Evolutionary conservation across 2,329 filamentous ascomycete genomes (phyloP).

Genomic region (Thermoascus crustaceus): DNA sequence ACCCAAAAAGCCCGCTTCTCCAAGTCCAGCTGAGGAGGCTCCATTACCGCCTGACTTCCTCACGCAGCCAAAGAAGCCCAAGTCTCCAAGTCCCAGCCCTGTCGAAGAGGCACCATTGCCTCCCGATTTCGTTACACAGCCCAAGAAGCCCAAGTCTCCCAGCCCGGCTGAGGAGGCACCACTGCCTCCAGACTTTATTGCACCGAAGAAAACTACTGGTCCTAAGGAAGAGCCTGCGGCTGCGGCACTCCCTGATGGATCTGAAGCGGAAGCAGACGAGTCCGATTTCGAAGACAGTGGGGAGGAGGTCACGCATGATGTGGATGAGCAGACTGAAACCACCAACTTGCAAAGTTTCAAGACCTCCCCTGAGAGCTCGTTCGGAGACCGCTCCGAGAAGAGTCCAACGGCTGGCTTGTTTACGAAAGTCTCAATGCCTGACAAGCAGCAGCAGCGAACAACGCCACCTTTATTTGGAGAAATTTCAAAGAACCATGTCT

Average conservation of each 20-base stretch:
- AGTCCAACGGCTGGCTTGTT: constrained; percentile 35
- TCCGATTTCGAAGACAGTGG: constrained; percentile 40
- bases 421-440: constrained; percentile 26
- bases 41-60: constrained; percentile 15
- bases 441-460: constrained; percentile 17
- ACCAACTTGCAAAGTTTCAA: constrained; percentile 28
- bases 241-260: constrained; percentile 26
- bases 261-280: constrained; percentile 27
- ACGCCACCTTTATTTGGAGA: constrained; percentile 38
- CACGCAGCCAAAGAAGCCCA: constrained; percentile 10
- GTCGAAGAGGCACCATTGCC: constrained; percentile 18
- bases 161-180: constrained; percentile 12
- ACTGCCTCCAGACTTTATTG: constrained; percentile 24
- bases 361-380: constrained; percentile 38
- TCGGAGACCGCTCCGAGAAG: constrained; percentile 29
- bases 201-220: too few relatives aligned
- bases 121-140: constrained; percentile 14
- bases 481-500: constrained; percentile 31
- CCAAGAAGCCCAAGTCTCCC: constrained; percentile 8
- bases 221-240: constrained; percentile 16
- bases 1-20: constrained; percentile 1
- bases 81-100: constrained; percentile 4
- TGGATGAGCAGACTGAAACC: constrained; percentile 21
- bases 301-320: constrained; percentile 38
- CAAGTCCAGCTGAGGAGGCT: constrained; percentile 9